Evolutionary conservation across 1,284 basidiomycete genomes (phyloP), one percentile per base, ranked within the genome.

Genomic region (Neonothopanus nambi): DNA sequence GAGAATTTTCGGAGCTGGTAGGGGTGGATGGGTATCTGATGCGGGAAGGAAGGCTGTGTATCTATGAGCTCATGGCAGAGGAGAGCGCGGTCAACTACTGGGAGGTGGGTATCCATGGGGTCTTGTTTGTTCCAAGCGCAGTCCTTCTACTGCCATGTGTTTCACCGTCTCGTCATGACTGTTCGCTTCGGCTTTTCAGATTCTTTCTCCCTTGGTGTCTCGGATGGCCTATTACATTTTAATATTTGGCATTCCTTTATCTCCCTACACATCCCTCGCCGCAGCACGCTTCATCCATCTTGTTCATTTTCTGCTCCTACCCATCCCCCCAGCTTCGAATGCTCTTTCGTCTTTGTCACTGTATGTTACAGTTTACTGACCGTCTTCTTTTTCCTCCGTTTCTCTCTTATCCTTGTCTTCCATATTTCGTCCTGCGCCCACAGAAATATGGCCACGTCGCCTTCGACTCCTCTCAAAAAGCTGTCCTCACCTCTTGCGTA

Each of bases 51-150:
- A 86, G 93, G 47, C 70, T 98, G 42, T 97, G 95, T 63, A 98
- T 99, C 52, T 98, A 98, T 72, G 96, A 99, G 69, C 80, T 98
- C 51, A 95, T 96, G 93, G 90, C 92, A 2, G 92, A 96, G 68
- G 95, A 98, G 67, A 91, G 89, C 5, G 94, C 95, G 2, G 95
- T 98, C 21, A 95, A 98, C 68, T 99, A 97, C 67, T 98, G 93
- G 92, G 93, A 96, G 89, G 93, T 91, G 62, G 51, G 77, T 66
- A 40, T 36, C 9, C n/a, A 24, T 21, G 12, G 7, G 5, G n/a
- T 39, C 17, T 9, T 39, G 13, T 8, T 3, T 12, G 13, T 18
- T 35, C 18, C 17, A 40, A 2, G 26, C 26, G 26, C 26, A 28
- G 26, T 28, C 11, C 11, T 28, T 28, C 11, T 28, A 5, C 5